Conservation (phyloP, 805 yeast species). For the Jamesozyma piceae region DNA sequence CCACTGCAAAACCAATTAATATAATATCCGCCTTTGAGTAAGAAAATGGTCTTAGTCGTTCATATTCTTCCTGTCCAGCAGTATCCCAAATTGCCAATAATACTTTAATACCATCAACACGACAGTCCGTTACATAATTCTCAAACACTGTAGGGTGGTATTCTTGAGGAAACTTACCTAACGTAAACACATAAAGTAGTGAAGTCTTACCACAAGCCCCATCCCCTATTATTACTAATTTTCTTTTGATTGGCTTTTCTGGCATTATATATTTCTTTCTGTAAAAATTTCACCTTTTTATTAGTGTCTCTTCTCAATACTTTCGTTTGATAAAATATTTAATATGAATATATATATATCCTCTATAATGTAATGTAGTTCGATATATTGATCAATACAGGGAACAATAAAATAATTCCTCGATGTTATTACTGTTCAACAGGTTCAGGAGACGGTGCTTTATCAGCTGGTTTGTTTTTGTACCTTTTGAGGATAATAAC, state of each 20-base stretch:
- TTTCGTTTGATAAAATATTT: no score
- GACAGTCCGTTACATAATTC: constrained; percentile 86
- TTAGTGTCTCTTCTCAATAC: no score
- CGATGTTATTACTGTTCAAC: no score
- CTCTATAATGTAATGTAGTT: no score
- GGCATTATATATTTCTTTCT: constrained; percentile 12
- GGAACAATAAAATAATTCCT: no score
- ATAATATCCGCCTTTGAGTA: constrained; percentile 83
- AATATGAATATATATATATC: no score
- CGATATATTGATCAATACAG: no score
- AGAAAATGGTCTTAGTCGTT: constrained; percentile 76
- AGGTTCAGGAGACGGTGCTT: not conserved
- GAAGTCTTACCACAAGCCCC: constrained; percentile 95
- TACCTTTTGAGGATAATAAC: not conserved
- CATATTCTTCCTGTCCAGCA: constrained; percentile 95
- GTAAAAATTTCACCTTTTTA: not conserved
- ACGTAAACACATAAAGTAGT: constrained; percentile 77
- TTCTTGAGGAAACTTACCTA: constrained; percentile 88
- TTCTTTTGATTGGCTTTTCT: constrained; percentile 44
- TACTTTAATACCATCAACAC: constrained; percentile 89
- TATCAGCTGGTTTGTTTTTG: not conserved
- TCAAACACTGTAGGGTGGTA: constrained; percentile 93
- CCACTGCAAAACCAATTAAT: constrained; percentile 76
- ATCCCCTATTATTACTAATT: constrained; percentile 86
- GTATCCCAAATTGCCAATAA: constrained; percentile 90